phyloP scores from a whole-genome alignment of 139 green algal genomes.

The Chlamydomonas sp. region DNA sequence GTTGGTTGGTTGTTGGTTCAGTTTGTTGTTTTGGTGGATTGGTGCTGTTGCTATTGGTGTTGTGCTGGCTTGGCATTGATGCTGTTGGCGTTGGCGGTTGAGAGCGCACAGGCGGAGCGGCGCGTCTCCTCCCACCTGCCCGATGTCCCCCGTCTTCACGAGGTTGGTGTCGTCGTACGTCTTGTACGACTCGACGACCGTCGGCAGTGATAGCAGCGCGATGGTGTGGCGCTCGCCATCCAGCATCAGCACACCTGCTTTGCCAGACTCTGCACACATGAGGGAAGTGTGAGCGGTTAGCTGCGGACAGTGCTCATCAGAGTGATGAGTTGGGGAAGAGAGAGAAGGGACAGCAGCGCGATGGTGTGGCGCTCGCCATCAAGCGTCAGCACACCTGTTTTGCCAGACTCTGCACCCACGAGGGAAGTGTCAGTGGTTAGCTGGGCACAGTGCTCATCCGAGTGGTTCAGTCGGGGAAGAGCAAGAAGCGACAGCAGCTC shows the following conservation, averaged over 20 bases:
- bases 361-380: neutral
- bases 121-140: conserved; percentile 48
- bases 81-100: too few relatives aligned
- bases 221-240: conserved; percentile 46
- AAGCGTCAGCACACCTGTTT: too few relatives aligned
- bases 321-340: neutral
- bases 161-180: conserved; percentile 87
- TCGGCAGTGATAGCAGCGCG: conserved; percentile 70
- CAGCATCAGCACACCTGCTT: conserved; percentile 44
- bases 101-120: too few relatives aligned
- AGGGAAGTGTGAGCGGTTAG: neutral
- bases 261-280: conserved; percentile 19
- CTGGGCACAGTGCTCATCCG: too few relatives aligned
- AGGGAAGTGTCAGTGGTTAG: too few relatives aligned
- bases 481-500: neutral
- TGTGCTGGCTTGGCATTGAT: neutral
- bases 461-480: too few relatives aligned
- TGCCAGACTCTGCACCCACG: too few relatives aligned
- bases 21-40: too few relatives aligned
- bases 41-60: too few relatives aligned
- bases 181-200: conserved; percentile 85
- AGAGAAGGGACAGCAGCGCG: neutral
- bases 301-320: neutral
- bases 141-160: conserved; percentile 81
- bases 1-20: too few relatives aligned